phyloP scores from a whole-genome alignment of 1,284 basidiomycete species.

The Austroboletus niveus region DNA sequence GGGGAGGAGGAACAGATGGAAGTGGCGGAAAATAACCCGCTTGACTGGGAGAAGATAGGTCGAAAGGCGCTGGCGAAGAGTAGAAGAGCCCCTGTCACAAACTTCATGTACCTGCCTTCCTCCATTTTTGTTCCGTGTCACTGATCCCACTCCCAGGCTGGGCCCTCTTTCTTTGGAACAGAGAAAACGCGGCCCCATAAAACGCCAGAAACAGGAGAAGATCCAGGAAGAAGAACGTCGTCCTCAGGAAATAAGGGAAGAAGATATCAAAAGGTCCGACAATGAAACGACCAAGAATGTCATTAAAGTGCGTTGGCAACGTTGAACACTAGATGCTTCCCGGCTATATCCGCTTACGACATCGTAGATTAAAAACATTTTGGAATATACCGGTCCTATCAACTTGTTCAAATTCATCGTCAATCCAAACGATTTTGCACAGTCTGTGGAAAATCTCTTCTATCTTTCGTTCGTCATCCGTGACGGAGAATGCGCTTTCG shows the following conservation, averaged over 20 bases:
- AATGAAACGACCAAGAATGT: constrained; percentile 86
- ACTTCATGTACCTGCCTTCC: constrained; percentile 70
- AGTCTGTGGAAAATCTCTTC: constrained; percentile 93
- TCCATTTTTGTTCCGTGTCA: neutral
- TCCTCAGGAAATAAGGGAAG: constrained; percentile 74
- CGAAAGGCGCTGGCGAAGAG: constrained; percentile 73
- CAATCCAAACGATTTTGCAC: constrained; percentile 85
- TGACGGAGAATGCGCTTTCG: constrained; percentile 76
- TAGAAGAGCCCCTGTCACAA: constrained; percentile 66
- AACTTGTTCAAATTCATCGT: constrained; percentile 84
- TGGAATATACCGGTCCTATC: constrained; percentile 48
- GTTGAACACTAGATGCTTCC: neutral
- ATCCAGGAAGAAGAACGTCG: constrained; percentile 62
- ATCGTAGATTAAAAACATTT: constrained; percentile 52
- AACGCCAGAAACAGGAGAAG: constrained; percentile 72
- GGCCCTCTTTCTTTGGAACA: constrained; percentile 77
- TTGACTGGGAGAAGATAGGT: constrained; percentile 76
- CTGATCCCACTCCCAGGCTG: constrained; percentile 47
- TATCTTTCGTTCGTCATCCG: constrained; percentile 89
- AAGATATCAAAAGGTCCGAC: constrained; percentile 72
- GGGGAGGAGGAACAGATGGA: constrained; percentile 41
- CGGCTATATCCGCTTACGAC: constrained; percentile 1
- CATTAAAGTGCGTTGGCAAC: constrained; percentile 43
- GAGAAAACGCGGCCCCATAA: constrained; percentile 59
- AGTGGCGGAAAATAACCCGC: constrained; percentile 39